Evolutionary conservation across 1,284 basidiomycete species (phyloP), one percentile per base, ranked within the genome.

Genomic region (Cutaneotrichosporon sp.): DNA sequence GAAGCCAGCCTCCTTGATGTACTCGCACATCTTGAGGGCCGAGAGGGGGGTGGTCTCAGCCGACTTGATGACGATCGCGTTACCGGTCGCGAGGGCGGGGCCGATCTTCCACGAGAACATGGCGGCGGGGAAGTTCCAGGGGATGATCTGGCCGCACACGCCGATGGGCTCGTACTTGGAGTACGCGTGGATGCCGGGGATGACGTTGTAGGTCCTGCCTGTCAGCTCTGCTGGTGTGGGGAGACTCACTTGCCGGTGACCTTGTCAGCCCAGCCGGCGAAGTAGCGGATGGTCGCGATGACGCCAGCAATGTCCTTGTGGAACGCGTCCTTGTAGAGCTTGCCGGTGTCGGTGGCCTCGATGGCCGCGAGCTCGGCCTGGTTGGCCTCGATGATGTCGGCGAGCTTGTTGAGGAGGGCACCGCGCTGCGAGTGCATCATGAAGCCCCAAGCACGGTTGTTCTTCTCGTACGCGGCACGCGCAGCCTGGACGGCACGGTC

Each of bases 161-260:
- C 95, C 95, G 69, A 97, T 88, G 18, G 95, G 95, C 80, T 98
- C 95, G 77, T 95, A 92, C 31, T 88, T 85, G 14, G 91, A 90
- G 81, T 91, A 94, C 16, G 90, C 89, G 62, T 92, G 43, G n/a
- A 53, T 50, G 43, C 60, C 64, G 3, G 60, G 60, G 33, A 62
- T 24, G 24, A 51, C 53, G 42, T 60, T 65, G 58, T 57, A 62
- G 14, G 64, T 65, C 20, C 60, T 62, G 55, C 3, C 14, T 33
- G 59, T 55, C 29, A 49, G 58, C 24, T 1, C 36, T 29, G 53
- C 52, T 1, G 9, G 11, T 9, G 11, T 13, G 4, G 11, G 11
- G 22, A 24, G 14, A 62, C 55, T 57, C 42, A 62, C 75, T 90
- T 84, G 18, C 92, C 92, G 27, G 83, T 80, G 65, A 91, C 83